Evolutionary conservation across 805 yeast genomes (phyloP), one percentile per base, ranked within the genome.

Genomic region (Danielozyma ontarioensis): DNA sequence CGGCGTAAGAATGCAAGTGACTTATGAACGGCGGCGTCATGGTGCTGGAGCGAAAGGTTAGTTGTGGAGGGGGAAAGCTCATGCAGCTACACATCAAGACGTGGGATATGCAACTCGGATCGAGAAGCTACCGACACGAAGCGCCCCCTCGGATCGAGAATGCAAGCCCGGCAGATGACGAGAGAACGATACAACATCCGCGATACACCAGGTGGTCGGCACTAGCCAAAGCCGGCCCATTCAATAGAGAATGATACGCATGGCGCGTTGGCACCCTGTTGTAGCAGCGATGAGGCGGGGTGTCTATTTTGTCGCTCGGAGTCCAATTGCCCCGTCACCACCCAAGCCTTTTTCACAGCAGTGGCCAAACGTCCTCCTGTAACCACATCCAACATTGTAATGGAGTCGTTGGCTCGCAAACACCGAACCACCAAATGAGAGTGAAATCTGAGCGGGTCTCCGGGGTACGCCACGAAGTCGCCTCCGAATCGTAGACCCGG

Each of bases 171-270:
- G n/a, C n/a, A n/a, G n/a, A n/a, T n/a, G n/a, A n/a, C n/a, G n/a
- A n/a, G n/a, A n/a, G n/a, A n/a, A n/a, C n/a, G n/a, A n/a, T n/a
- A n/a, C n/a, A n/a, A n/a, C n/a, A n/a, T n/a, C n/a, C n/a, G n/a
- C n/a, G n/a, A n/a, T n/a, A n/a, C n/a, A n/a, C n/a, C n/a, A n/a
- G n/a, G n/a, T n/a, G n/a, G n/a, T n/a, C n/a, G n/a, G n/a, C n/a
- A n/a, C 41, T 55, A 87, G 36, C 96, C 97, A 62, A 90, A 90
- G 0, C 96, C 97, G 1, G 97, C 88, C 98, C 98, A 90, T 59
- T 90, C 96, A 2, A 90, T 64, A 4, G 95, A 82, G 50, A 76
- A 90, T 13, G 73, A 72, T 29, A 59, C 62, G n/a, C n/a, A n/a
- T n/a, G n/a, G n/a, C n/a, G n/a, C n/a, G n/a, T n/a, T n/a, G n/a